Base-by-base conservation (phyloP, 1,284 basidiomycete species). In the Singerocomus inundabilis region DNA sequence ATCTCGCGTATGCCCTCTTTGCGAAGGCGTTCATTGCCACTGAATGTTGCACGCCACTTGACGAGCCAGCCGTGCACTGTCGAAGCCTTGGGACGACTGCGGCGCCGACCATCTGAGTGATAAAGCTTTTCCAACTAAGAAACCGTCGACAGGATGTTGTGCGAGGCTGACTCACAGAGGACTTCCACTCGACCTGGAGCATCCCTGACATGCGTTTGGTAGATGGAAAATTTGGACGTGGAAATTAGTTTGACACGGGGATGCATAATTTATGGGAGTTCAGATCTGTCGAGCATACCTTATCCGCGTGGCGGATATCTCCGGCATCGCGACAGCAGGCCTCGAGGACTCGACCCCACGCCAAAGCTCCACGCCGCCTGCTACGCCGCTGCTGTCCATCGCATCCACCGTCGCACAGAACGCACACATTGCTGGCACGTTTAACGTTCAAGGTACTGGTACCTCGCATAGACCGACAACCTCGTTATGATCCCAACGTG, bases 41-140 rank as follows among this genome's bases (percentile, higher is more conserved):
- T 62, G 41, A 89, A 70, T 15, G 87, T 88, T 30, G 86, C 87
- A 54, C 86, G 78, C 78, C 83, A 79, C 68, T 88, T 88, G n/a
- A 82, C 80, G 52, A 89, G 72, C 85, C 85, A 88, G 45, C 86
- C 86, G 59, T 88, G 86, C 65, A 87, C 75, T 5, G 76, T 77
- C 5, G 84, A 86, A 12, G 85, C 75, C 44, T 81, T 80, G 49
- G 76, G 81, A 39, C 68, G 74, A 53, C 62, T 68, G 12, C 77
- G 73, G 44, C 67, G 71, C 43, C 74, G 72, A 29, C 81, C 80
- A 60, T 82, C 72, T 39, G 71, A 62, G 56, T 74, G 71, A 60
- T 76, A 78, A 70, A 77, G 56, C 64, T 69, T 45, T 67, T 47
- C 55, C 13, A 40, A 28, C 37, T 56, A 29, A 56, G 45, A 44